Percentiles rank a stretch among this genome's conserved stretches.
Evolutionary conservation across 139 green algal species (phyloP).

Genomic region (Pseudopediastrum boryanum): DNA sequence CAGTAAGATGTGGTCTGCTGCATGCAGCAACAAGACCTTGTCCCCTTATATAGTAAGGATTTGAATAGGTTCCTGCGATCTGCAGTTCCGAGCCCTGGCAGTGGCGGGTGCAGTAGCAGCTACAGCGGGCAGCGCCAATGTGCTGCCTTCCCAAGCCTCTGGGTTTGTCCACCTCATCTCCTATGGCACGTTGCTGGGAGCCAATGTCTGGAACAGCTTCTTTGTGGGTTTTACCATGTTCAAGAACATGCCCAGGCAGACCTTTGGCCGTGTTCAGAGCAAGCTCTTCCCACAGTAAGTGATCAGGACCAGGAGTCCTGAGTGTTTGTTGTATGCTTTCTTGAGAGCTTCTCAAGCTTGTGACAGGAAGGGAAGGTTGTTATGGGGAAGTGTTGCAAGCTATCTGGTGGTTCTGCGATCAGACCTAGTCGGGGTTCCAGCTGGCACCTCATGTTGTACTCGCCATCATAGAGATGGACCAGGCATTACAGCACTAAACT

Average conservation of each 20-base stretch:
- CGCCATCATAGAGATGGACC: too few relatives aligned
- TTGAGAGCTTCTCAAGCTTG: too few relatives aligned
- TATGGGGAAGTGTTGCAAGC: too few relatives aligned
- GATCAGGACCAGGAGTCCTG: too few relatives aligned
- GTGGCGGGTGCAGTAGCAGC: constrained; percentile 28
- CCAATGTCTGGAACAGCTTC: constrained; percentile 42
- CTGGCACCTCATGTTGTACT: too few relatives aligned
- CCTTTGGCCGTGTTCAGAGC: constrained; percentile 63
- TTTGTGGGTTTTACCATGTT: constrained; percentile 65
- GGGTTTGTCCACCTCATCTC: constrained; percentile 33
- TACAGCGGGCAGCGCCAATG: constrained; percentile 14
- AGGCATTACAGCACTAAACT: too few relatives aligned
- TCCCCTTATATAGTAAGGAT: background rate
- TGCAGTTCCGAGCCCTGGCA: constrained; percentile 30
- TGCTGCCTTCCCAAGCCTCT: constrained; percentile 16
- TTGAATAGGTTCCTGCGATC: too few relatives aligned
- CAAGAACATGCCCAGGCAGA: constrained; percentile 70
- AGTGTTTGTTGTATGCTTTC: too few relatives aligned
- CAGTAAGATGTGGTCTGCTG: too few relatives aligned
- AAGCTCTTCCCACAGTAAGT: constrained; percentile 71
- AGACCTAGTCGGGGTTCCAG: too few relatives aligned
- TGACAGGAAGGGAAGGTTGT: too few relatives aligned
- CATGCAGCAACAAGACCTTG: background rate
- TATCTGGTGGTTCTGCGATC: too few relatives aligned
- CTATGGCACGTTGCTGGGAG: constrained; percentile 26